Evolutionary conservation across 73 alveolate genomes (phyloP).

Genomic region (Effrenium voratum): DNA sequence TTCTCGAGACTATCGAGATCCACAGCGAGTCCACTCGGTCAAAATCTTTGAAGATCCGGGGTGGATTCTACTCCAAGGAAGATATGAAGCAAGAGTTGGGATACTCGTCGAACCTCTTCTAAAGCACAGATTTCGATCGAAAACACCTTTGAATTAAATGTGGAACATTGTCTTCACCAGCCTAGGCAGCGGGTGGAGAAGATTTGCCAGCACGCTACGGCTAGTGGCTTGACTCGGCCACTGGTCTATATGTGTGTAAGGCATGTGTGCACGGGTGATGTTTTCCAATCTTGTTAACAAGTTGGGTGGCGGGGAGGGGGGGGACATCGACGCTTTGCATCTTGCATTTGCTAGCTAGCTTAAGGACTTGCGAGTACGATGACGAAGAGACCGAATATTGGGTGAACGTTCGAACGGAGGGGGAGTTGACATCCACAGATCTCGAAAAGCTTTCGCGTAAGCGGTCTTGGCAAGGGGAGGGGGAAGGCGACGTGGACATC

Average conservation of each 20-base stretch:
- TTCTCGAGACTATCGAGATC: not conserved
- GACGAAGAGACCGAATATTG: not conserved
- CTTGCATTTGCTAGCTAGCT: too few species aligned
- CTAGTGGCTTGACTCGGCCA: too few species aligned
- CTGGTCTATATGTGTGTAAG: too few species aligned
- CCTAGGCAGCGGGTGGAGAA: not conserved
- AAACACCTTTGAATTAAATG: not conserved
- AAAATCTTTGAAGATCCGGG: not conserved
- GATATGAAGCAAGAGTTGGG: not conserved
- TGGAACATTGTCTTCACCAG: too few species aligned
- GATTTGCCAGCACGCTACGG: too few species aligned
- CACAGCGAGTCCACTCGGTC: not conserved
- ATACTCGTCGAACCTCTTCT: not conserved
- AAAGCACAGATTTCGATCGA: not conserved
- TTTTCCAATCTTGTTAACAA: too few species aligned
- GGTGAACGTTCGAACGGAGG: not conserved
- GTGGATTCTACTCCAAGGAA: not conserved
- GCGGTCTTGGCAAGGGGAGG: too few species aligned
- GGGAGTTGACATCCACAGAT: not conserved
- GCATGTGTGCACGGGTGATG: too few species aligned
- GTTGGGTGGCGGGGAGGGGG: too few species aligned
- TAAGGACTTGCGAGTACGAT: conserved; percentile 6
- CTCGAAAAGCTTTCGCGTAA: too few species aligned
- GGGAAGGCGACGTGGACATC: too few species aligned
- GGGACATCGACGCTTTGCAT: too few species aligned